These are phyloP conservation scores for Venturia oleaginea DNA, from an alignment of 2,329 filamentous ascomycete genomes.

Conservation along the genomic window DNA sequence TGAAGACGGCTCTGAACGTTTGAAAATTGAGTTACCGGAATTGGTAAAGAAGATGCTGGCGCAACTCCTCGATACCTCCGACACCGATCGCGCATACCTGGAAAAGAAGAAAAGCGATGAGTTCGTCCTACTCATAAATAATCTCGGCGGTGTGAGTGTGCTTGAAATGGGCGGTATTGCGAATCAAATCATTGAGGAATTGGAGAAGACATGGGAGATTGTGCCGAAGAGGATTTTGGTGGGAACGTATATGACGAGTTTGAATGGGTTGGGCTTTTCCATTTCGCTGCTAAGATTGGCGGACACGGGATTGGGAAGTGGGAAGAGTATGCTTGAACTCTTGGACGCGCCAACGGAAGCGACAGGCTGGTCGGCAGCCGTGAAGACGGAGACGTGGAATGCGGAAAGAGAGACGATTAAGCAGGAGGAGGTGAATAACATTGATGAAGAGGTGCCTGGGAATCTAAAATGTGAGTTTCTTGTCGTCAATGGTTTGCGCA, in stretches of 20 bases:
- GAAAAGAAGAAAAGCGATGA: constrained; percentile 51
- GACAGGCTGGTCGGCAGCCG: constrained; percentile 55
- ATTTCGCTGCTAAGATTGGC: constrained; percentile 56
- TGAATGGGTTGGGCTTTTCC: constrained; percentile 65
- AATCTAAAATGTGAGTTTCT: constrained; percentile 41
- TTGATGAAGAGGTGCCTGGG: constrained; percentile 40
- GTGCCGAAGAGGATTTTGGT: constrained; percentile 52
- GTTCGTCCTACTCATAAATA: constrained; percentile 64
- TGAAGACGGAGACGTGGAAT: constrained; percentile 51
- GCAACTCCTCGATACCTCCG: constrained; percentile 52
- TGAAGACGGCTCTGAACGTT: constrained; percentile 33
- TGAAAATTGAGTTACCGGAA: constrained; percentile 32
- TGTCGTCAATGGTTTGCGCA: neutral
- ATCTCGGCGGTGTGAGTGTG: constrained; percentile 63
- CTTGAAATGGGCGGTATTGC: constrained; percentile 66
- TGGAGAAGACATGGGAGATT: constrained; percentile 50
- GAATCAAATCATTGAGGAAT: constrained; percentile 54
- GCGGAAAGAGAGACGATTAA: constrained; percentile 33
- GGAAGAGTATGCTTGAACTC: constrained; percentile 55
- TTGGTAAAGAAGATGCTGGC: constrained; percentile 52
- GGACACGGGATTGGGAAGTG: constrained; percentile 49
- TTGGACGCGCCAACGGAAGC: constrained; percentile 60
- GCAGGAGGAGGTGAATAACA: constrained; percentile 30
- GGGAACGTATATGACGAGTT: constrained; percentile 62
- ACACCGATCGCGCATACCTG: constrained; percentile 63